Percentiles rank a stretch among this genome's conserved stretches.
phyloP scores from a whole-genome alignment of 2,329 filamentous ascomycete species.

The Clathrospora elynae region DNA sequence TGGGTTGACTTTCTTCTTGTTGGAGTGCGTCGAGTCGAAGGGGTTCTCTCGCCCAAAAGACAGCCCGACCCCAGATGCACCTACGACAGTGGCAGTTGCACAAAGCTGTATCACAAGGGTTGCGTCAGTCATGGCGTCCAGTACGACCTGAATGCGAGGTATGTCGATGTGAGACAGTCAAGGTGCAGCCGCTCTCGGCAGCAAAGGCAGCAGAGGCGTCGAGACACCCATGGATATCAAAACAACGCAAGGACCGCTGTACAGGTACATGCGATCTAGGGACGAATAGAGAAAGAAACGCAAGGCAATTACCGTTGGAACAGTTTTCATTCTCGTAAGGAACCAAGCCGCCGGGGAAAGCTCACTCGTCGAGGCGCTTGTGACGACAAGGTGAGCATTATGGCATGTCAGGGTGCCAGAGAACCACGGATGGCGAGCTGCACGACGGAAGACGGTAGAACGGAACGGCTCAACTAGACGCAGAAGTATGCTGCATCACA shows the following conservation, averaged over 20 bases:
- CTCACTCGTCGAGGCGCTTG: slow-evolving; percentile 47
- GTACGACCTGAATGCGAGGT: slow-evolving; percentile 31
- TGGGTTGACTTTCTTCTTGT: slow-evolving; percentile 49
- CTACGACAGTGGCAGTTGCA: slow-evolving; percentile 65
- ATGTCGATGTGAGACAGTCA: slow-evolving; percentile 33
- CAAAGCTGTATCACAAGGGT: slow-evolving; percentile 58
- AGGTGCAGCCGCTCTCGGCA: slow-evolving; percentile 32
- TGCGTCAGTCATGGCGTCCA: slow-evolving; percentile 45
- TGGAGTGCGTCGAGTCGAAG: slow-evolving; percentile 38
- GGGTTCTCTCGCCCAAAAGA: slow-evolving; percentile 60
- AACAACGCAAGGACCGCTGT: slow-evolving; percentile 38
- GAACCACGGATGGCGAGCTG: slow-evolving; percentile 32
- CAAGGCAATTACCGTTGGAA: slow-evolving; percentile 50
- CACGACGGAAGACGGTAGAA: slow-evolving; percentile 26
- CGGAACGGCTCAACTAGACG: slow-evolving; percentile 31
- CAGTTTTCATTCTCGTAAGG: slow-evolving; percentile 54
- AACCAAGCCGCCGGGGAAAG: slow-evolving; percentile 44
- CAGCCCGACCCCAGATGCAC: slow-evolving; percentile 63
- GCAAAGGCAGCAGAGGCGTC: slow-evolving; percentile 24
- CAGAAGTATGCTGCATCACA: slow-evolving; percentile 27
- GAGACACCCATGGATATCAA: slow-evolving; percentile 38
- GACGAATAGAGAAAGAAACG: slow-evolving; percentile 23
- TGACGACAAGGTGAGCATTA: slow-evolving; percentile 49
- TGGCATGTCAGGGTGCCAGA: slow-evolving; percentile 43
- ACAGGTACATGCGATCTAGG: slow-evolving; percentile 10